Percentiles rank a stretch among this genome's conserved stretches.
phyloP scores from a whole-genome alignment of 1,284 basidiomycete species.

The Puccinia horiana region DNA sequence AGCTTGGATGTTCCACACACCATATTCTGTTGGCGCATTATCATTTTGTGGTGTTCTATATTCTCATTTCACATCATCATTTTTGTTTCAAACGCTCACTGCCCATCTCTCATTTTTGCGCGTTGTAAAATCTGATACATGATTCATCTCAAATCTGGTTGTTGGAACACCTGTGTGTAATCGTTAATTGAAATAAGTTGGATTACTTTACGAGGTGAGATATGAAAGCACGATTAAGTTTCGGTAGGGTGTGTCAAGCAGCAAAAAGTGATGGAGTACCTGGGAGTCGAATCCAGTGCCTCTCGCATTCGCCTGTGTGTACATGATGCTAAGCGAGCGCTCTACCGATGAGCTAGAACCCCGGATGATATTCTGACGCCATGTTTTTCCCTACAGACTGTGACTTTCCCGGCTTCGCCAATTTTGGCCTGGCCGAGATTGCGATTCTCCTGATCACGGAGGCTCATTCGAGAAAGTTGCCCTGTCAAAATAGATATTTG shows the following conservation, averaged over 20 bases:
- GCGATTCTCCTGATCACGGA: no score
- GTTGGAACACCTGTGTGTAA: not conserved
- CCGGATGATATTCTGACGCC: not conserved
- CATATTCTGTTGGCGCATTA: not conserved
- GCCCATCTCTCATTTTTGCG: no score
- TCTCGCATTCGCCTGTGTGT: no score
- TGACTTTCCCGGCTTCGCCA: no score
- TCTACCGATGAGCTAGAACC: slow-evolving; percentile 50
- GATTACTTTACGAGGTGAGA: no score
- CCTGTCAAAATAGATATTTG: no score
- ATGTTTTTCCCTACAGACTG: not conserved
- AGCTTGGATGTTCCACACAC: not conserved
- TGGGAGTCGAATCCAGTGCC: slow-evolving; percentile 49
- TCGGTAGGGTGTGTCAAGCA: no score
- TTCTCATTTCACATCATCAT: not conserved
- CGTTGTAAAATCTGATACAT: not conserved
- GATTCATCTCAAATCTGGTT: no score
- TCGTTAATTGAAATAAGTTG: not conserved
- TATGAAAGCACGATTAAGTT: no score
- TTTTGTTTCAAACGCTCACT: not conserved
- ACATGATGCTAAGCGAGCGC: slow-evolving; percentile 46
- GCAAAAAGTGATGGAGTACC: slow-evolving; percentile 35
- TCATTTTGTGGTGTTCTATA: not conserved
- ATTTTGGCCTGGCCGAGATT: no score
- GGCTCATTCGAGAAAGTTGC: no score